phyloP scores from a whole-genome alignment of 371 early-diverging fungal species.

The Mucor mucedo region DNA sequence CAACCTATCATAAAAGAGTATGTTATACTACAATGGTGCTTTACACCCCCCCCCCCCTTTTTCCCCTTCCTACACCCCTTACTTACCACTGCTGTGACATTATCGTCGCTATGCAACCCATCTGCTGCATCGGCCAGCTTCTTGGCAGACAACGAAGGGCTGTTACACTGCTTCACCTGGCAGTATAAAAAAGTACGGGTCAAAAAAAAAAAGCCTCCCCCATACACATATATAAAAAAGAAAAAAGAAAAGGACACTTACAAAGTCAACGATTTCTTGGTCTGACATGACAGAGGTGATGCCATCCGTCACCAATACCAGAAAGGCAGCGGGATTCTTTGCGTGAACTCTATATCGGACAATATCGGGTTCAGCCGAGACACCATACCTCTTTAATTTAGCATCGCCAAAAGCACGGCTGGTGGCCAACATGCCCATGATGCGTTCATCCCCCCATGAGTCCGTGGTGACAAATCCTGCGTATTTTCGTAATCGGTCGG shows the following conservation, averaged over 20 bases:
- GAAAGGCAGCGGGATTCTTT: slow-evolving; percentile 52
- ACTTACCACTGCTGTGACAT: slow-evolving; percentile 70
- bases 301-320: slow-evolving; percentile 75
- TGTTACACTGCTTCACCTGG: slow-evolving; percentile 59
- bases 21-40: not conserved
- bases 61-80: too few species aligned
- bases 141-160: slow-evolving; percentile 65
- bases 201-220: too few species aligned
- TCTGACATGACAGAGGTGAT: slow-evolving; percentile 77
- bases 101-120: slow-evolving; percentile 78
- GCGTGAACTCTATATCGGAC: slow-evolving; percentile 43
- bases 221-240: not conserved
- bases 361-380: slow-evolving; percentile 78
- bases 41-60: too few species aligned
- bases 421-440: slow-evolving; percentile 72
- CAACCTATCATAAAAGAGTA: slow-evolving; percentile 50
- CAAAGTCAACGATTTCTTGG: slow-evolving; percentile 80
- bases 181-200: too few species aligned
- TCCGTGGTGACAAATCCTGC: slow-evolving; percentile 72
- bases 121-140: slow-evolving; percentile 73
- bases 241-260: slow-evolving; percentile 33
- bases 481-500: slow-evolving; percentile 61
- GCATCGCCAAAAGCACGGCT: slow-evolving; percentile 80
- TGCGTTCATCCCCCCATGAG: slow-evolving; percentile 80
- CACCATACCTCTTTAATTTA: slow-evolving; percentile 73